Evolutionary conservation across 2,329 filamentous ascomycete genomes (phyloP), one percentile per base, ranked within the genome.

Genomic region (Sporothrix globosa): DNA sequence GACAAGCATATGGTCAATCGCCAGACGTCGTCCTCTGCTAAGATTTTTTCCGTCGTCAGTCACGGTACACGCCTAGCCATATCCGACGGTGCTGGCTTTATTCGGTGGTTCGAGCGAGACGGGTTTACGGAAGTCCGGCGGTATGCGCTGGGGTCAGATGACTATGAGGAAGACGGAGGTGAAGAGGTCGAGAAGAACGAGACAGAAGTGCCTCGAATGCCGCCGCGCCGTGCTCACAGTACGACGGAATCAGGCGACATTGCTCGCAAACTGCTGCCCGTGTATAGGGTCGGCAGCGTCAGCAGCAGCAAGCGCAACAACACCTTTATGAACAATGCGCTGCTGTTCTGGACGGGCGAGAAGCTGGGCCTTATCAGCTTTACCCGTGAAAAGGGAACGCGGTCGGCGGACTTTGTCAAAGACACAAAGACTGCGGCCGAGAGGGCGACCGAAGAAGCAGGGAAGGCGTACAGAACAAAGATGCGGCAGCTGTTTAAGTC

Each of bases 21-120:
- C 0, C 92, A 96, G 77, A 95, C 91, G 4, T 91, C 92, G 0
- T 91, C 92, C 0, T 85, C 87, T 54, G 92, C 92, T 10, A 96
- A 96, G 76, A 83, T 98, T 1, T 83, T 98, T 14, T 92, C 91
- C 0, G 91, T 96, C 0, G 88, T 89, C 4, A 89, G 90, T 19
- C 95, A 98, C 74, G 95, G 95, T 4, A 91, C 90, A 9, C 86
- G 91, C 4, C 86, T 97, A 44, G 92, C 93, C 21, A 92, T 92
- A 74, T 92, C 92, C 2, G 95, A 98, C 76, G 91, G 91, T 0
- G 88, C 92, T 30, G 95, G 95, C 0, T 88, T 90, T 67, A 79
- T 98, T 73, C 95, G 93, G 78, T 98, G 95, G 94, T 88, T 96
- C 58, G 95, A 98, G 79, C 85, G 94, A 48, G 93, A 97, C 76